A percentile compares a stretch with the other conserved stretches of the same genome.
phyloP scores from a whole-genome alignment of 495 filamentous ascomycete species.

The Cenococcum geophilum region DNA sequence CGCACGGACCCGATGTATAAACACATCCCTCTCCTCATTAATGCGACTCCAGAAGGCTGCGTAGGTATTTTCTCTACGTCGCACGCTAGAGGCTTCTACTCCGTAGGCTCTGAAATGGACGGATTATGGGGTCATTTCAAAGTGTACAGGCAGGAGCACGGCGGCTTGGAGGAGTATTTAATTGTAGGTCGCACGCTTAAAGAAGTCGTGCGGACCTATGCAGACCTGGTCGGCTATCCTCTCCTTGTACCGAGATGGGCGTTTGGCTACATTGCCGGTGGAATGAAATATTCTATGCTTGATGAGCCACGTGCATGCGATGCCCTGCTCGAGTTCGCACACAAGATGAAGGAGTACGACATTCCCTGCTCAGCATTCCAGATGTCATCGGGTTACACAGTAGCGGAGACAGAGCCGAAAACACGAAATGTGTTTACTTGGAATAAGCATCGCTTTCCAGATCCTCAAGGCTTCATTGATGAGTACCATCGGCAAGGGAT shows the following conservation, averaged over 20 bases:
- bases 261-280: conserved; percentile 62
- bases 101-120: conserved; percentile 64
- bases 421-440: conserved; percentile 67
- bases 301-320: conserved; percentile 55
- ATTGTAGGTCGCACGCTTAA: conserved; percentile 59
- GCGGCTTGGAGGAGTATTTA: conserved; percentile 63
- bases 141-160: conserved; percentile 62
- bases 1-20: conserved; percentile 68
- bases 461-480: conserved; percentile 55
- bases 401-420: conserved; percentile 58
- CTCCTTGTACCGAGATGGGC: conserved; percentile 60
- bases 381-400: conserved; percentile 65
- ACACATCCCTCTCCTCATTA: conserved; percentile 63
- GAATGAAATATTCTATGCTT: conserved; percentile 63
- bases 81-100: conserved; percentile 56
- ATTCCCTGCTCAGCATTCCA: conserved; percentile 69
- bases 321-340: conserved; percentile 53
- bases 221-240: conserved; percentile 59
- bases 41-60: conserved; percentile 52
- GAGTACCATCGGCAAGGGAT: conserved; percentile 58
- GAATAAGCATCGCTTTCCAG: conserved; percentile 60
- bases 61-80: conserved; percentile 62
- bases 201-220: conserved; percentile 58
- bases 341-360: conserved; percentile 53
- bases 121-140: conserved; percentile 66